A percentile compares a stretch with the other conserved stretches of the same genome.
phyloP scores from a whole-genome alignment of 2,329 filamentous ascomycete genomes.

The Cordyceps cateniannulata region DNA sequence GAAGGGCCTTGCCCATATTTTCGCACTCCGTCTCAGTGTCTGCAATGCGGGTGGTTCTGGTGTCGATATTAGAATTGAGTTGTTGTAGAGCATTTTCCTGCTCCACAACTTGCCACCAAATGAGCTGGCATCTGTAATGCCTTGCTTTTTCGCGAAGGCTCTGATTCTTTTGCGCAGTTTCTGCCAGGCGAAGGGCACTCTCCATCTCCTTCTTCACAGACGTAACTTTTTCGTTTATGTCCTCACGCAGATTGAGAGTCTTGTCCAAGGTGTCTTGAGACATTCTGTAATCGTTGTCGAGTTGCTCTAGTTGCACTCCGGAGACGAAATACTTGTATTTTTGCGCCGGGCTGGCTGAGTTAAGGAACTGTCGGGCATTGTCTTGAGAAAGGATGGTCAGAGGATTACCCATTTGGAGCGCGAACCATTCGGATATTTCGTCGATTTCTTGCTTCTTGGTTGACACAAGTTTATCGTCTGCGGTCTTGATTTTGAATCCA shows the following conservation, averaged over 20 bases:
- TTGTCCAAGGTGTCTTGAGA: slow-evolving; percentile 73
- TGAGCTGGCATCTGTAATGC: slow-evolving; percentile 58
- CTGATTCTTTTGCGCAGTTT: slow-evolving; percentile 59
- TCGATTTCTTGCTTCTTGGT: slow-evolving; percentile 82
- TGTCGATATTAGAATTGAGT: slow-evolving; percentile 23
- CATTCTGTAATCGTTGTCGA: slow-evolving; percentile 85
- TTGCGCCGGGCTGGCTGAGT: slow-evolving; percentile 69
- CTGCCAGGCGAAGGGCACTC: slow-evolving; percentile 57
- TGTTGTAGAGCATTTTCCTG: slow-evolving; percentile 53
- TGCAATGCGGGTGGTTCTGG: slow-evolving; percentile 21
- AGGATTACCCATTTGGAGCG: slow-evolving; percentile 91
- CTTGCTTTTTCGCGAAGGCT: slow-evolving; percentile 55
- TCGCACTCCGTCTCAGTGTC: slow-evolving; percentile 24
- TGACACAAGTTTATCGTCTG: slow-evolving; percentile 63
- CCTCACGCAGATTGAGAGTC: slow-evolving; percentile 35
- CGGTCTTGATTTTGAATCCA: slow-evolving; percentile 81
- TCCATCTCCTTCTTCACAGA: slow-evolving; percentile 39
- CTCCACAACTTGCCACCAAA: slow-evolving; percentile 83
- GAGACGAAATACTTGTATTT: slow-evolving; percentile 98
- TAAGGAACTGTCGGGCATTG: slow-evolving; percentile 87
- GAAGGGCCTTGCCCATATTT: slow-evolving; percentile 43
- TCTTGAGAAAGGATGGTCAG: slow-evolving; percentile 95
- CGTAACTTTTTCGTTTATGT: slow-evolving; percentile 28
- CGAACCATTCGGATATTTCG: slow-evolving; percentile 88
- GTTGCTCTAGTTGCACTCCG: slow-evolving; percentile 85